Evolutionary conservation across 2,329 filamentous ascomycete species (phyloP).

Genomic region (Aspergillus pseudoviridinutans): DNA sequence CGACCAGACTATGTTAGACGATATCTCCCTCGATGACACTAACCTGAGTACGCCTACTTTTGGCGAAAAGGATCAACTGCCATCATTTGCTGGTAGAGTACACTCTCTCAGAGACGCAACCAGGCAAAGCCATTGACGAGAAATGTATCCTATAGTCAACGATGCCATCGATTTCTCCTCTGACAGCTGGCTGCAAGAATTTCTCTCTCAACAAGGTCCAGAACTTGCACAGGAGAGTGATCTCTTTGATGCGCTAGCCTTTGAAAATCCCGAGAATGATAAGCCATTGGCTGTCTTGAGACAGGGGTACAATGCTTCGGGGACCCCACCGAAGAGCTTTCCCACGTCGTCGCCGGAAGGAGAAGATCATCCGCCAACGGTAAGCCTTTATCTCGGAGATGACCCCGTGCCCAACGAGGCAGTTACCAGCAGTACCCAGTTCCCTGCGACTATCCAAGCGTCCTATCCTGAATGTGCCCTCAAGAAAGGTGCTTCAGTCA

Average conservation of each 20-base stretch:
- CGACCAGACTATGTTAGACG: slow-evolving; percentile 6
- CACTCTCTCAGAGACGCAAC: not conserved
- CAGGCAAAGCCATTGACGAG: not conserved
- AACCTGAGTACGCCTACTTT: slow-evolving; percentile 8
- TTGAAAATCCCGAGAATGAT: slow-evolving; percentile 5
- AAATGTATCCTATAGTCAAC: slow-evolving; percentile 5
- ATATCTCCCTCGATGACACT: slow-evolving; percentile 6
- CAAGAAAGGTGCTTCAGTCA: slow-evolving; percentile 3
- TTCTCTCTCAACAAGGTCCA: slow-evolving; percentile 17
- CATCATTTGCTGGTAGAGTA: slow-evolving; percentile 8
- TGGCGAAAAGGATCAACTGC: slow-evolving; percentile 5
- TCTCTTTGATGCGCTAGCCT: slow-evolving; percentile 10
- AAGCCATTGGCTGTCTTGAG: not conserved
- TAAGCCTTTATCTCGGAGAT: not conserved
- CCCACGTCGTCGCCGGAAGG: not conserved
- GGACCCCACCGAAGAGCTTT: not conserved
- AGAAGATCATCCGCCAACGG: not conserved
- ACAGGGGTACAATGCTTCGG: slow-evolving; percentile 2
- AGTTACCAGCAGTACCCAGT: not conserved
- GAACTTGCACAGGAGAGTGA: slow-evolving; percentile 9
- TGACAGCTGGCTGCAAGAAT: slow-evolving; percentile 28
- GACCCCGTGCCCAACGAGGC: not conserved
- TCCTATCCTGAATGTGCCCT: slow-evolving; percentile 2
- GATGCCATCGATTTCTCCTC: slow-evolving; percentile 21
- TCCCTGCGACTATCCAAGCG: not conserved